phyloP scores from a whole-genome alignment of 2,329 filamentous ascomycete genomes.

The Scedosporium boydii region DNA sequence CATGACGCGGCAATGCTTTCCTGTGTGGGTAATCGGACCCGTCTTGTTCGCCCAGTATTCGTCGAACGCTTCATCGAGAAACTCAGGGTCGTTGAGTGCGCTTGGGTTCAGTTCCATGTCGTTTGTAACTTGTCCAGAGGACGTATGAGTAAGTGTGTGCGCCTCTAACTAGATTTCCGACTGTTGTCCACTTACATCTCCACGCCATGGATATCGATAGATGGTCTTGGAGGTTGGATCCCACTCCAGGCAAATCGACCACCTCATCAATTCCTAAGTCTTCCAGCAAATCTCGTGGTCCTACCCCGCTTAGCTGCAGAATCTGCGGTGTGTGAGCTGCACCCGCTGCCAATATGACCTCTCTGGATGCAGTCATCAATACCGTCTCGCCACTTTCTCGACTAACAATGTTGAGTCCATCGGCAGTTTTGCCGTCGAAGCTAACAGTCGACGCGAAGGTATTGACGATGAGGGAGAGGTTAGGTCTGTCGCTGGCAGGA shows the following conservation, averaged over 20 bases:
- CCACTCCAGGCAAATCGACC: slow-evolving; percentile 44
- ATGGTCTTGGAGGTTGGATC: slow-evolving; percentile 48
- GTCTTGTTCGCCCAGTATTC: slow-evolving; percentile 14
- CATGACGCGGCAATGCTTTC: slow-evolving; percentile 14
- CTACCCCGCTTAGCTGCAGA: slow-evolving; percentile 41
- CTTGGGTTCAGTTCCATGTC: slow-evolving; percentile 8
- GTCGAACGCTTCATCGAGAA: slow-evolving; percentile 14
- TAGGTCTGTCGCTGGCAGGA: slow-evolving; percentile 1
- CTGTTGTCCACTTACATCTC: not conserved
- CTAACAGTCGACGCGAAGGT: slow-evolving; percentile 23
- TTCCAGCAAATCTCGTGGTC: slow-evolving; percentile 29
- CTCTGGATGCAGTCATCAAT: slow-evolving; percentile 20
- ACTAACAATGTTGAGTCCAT: slow-evolving; percentile 19
- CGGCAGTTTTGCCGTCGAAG: slow-evolving; percentile 18
- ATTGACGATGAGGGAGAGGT: slow-evolving; percentile 22
- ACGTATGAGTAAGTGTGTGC: not conserved
- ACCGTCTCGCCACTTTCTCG: not conserved
- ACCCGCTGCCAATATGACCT: slow-evolving; percentile 41
- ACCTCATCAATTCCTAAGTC: slow-evolving; percentile 33
- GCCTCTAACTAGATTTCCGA: not conserved
- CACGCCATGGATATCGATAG: slow-evolving; percentile 14
- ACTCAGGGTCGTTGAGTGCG: slow-evolving; percentile 14
- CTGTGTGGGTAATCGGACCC: slow-evolving; percentile 15
- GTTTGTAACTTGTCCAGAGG: not conserved
- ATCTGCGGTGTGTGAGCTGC: slow-evolving; percentile 41